Conservation (phyloP, 345 rosid species). For the Rhodamnia rubescens region DNA sequence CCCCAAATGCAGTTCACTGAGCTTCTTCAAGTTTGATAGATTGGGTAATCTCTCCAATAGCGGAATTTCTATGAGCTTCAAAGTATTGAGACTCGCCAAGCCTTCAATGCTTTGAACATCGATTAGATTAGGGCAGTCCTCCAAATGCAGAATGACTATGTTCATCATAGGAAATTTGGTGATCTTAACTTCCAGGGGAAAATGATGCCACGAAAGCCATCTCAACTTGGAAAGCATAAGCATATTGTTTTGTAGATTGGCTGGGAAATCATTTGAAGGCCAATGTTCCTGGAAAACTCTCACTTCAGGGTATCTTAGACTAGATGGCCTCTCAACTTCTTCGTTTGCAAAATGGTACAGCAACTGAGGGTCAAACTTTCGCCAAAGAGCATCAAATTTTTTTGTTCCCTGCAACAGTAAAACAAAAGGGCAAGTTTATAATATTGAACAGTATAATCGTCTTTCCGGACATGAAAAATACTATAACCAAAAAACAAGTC, state of each 20-base stretch:
- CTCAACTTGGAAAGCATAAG: background rate
- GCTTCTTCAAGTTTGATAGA: background rate
- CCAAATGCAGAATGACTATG: background rate
- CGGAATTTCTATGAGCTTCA: background rate
- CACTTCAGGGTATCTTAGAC: background rate
- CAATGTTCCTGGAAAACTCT: background rate
- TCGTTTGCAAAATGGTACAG: background rate
- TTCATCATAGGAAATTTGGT: background rate
- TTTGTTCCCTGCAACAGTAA: background rate
- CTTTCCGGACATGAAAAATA: too few relatives aligned
- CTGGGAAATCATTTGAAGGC: background rate
- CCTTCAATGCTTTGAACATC: background rate
- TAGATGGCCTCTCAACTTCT: background rate
- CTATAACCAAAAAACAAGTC: background rate
- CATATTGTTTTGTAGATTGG: slow-evolving; percentile 5
- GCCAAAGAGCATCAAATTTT: background rate
- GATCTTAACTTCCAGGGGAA: background rate
- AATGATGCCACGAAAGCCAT: background rate
- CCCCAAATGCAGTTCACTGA: background rate
- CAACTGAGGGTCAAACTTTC: background rate
- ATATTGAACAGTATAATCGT: background rate
- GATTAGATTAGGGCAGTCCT: background rate
- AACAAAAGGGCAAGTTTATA: background rate
- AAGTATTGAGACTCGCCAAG: background rate
- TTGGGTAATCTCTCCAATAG: background rate